Conservation (phyloP, 1,139 yeast species). For the Zygosaccharomyces pseudobailii region DNA sequence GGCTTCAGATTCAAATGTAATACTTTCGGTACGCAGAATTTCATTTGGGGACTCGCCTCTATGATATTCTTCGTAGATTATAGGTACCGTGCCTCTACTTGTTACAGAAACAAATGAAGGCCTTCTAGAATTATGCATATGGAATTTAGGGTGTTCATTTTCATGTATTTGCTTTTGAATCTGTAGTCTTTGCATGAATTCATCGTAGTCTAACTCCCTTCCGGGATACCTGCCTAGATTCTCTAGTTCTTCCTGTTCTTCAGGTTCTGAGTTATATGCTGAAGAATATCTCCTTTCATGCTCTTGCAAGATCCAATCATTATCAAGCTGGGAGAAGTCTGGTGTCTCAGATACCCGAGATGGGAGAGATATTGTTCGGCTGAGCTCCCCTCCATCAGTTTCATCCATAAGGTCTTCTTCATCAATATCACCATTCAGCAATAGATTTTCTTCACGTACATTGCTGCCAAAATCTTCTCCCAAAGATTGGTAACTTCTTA, state of each 20-base stretch:
- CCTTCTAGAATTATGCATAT: conserved; percentile 21
- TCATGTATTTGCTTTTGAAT: conserved; percentile 28
- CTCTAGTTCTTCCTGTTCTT: conserved; percentile 22
- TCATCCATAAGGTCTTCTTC: conserved; percentile 40
- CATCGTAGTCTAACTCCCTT: conserved; percentile 35
- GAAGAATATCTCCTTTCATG: conserved; percentile 55
- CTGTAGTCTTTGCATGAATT: conserved; percentile 38
- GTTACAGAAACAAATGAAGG: conserved; percentile 27
- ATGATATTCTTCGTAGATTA: conserved; percentile 28
- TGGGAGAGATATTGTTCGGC: conserved; percentile 51
- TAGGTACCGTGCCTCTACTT: conserved; percentile 34
- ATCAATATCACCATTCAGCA: conserved; percentile 38
- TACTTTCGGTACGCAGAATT: conserved; percentile 43
- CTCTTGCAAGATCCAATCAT: conserved; percentile 65
- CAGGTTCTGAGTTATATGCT: conserved; percentile 27
- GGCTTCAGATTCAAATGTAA: conserved; percentile 45
- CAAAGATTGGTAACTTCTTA: conserved; percentile 56
- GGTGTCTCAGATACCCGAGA: conserved; percentile 52
- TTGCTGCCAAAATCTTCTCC: conserved; percentile 36
- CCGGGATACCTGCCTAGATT: conserved; percentile 10
- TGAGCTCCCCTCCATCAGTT: conserved; percentile 42
- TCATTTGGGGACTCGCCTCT: conserved; percentile 38
- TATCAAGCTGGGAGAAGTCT: conserved; percentile 45
- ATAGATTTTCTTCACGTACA: conserved; percentile 27
- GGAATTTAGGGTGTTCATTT: conserved; percentile 25